A percentile compares a stretch with the other conserved stretches of the same genome.
Evolutionary conservation across 352 stramenopile genomes (phyloP).

Genomic region (Thalassiosira exigua): DNA sequence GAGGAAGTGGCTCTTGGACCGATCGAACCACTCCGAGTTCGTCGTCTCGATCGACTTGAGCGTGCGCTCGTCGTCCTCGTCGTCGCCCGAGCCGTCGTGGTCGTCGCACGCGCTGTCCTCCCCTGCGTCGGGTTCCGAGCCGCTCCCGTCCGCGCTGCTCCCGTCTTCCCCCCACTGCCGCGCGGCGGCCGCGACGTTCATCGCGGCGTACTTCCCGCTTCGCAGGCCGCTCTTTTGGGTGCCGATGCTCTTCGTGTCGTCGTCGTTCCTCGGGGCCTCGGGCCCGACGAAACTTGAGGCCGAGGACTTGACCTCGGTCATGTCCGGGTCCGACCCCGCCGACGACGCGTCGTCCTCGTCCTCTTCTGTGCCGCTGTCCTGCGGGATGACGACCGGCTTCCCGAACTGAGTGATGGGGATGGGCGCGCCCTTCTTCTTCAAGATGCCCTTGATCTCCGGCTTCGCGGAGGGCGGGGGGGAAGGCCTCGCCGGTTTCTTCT

Average conservation of each 20-base stretch:
- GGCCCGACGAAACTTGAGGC: background rate
- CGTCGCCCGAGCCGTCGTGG: background rate
- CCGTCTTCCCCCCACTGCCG: constrained; percentile 5
- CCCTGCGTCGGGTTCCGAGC: constrained; percentile 2
- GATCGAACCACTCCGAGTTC: constrained; percentile 27
- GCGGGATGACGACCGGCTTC: background rate
- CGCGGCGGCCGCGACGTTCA: constrained; percentile 14
- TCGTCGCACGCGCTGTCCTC: background rate
- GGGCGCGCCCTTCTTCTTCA: constrained; percentile 39
- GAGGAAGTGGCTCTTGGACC: constrained; percentile 60
- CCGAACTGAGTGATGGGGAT: constrained; percentile 24
- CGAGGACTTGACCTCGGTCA: constrained; percentile 22
- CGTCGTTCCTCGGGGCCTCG: background rate
- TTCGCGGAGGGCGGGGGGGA: constrained; percentile 11
- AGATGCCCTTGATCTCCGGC: constrained; percentile 28
- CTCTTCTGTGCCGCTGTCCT: background rate
- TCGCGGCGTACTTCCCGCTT: constrained; percentile 32
- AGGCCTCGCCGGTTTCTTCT: constrained; percentile 1
- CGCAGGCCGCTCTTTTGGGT: constrained; percentile 33
- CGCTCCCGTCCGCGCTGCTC: background rate
- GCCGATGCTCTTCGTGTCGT: background rate
- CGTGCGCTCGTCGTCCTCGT: constrained; percentile 7
- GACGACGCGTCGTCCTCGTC: background rate
- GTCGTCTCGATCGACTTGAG: constrained; percentile 6
- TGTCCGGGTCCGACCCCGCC: constrained; percentile 25